phyloP scores from a whole-genome alignment of 129 eudicot species.

The Saposhnikovia divaricata region DNA sequence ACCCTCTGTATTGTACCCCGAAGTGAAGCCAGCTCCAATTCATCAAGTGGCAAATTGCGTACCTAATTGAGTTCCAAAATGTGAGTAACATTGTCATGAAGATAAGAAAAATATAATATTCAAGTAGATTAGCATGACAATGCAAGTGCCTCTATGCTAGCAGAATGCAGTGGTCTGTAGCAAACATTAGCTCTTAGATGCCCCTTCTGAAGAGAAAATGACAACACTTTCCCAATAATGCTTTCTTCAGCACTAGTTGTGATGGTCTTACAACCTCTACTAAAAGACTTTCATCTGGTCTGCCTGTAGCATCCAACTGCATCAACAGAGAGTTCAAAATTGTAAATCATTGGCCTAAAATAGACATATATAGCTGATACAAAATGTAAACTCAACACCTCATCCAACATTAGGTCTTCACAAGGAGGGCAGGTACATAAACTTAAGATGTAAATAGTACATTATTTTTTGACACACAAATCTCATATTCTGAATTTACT shows the following conservation, averaged over 20 bases:
- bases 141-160: constrained; percentile 69
- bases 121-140: not conserved
- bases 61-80: constrained; percentile 41
- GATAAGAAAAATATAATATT: constrained; percentile 1
- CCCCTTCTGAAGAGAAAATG: constrained; percentile 87
- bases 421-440: not conserved
- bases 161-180: constrained; percentile 81
- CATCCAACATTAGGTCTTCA: not conserved
- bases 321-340: constrained; percentile 18
- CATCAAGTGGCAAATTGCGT: constrained; percentile 94
- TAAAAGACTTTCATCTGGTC: constrained; percentile 98
- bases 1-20: constrained; percentile 91
- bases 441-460: not conserved
- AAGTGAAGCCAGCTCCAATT: constrained; percentile 95
- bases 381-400: not conserved
- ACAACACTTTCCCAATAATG: constrained; percentile 47
- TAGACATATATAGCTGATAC: not conserved
- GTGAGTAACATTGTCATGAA: constrained; percentile 5
- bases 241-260: constrained; percentile 55
- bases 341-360: not conserved
- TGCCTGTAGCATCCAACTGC: constrained; percentile 94
- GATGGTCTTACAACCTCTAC: constrained; percentile 69
- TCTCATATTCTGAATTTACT: not conserved
- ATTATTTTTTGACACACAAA: not conserved
- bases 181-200: constrained; percentile 77